Percentiles rank a stretch among this genome's conserved stretches.
These are phyloP conservation scores for Phytophthora macrochlamydospora DNA, from an alignment of 352 stramenopile genomes.

Conservation along the genomic window DNA sequence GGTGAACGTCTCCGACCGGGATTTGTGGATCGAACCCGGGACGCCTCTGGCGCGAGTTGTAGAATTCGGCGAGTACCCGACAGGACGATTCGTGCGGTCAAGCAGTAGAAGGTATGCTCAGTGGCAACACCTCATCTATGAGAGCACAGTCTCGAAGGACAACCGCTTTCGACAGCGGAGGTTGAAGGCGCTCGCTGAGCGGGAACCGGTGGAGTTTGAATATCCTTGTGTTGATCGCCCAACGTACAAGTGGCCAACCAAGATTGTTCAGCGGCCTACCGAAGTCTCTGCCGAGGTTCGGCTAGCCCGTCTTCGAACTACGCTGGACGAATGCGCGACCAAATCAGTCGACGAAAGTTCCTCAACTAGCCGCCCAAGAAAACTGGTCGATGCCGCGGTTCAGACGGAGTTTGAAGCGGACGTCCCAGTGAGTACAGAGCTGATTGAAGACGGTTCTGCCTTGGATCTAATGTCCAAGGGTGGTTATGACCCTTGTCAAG, in stretches of 20 bases:
- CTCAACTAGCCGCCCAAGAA: too few species aligned
- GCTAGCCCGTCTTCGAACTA: neutral
- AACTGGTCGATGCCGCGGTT: too few species aligned
- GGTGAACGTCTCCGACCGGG: neutral
- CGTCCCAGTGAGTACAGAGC: too few species aligned
- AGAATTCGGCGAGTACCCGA: neutral
- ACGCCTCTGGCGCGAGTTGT: neutral
- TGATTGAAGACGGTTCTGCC: too few species aligned
- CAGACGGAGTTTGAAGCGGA: too few species aligned
- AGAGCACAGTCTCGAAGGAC: neutral
- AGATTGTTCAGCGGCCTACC: neutral
- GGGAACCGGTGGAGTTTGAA: too few species aligned
- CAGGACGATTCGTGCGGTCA: neutral
- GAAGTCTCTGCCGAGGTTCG: neutral
- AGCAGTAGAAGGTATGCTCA: neutral
- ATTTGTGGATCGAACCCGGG: neutral
- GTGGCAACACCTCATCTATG: slow-evolving; percentile 9
- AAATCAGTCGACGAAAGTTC: too few species aligned
- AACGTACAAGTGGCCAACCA: neutral
- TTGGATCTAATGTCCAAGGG: too few species aligned
- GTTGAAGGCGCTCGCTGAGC: neutral
- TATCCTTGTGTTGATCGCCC: neutral
- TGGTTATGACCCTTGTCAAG: too few species aligned
- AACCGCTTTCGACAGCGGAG: neutral
- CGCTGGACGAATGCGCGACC: neutral